Base-by-base conservation (phyloP, 2,329 filamentous ascomycete genomes). In the Fusarium sp. region DNA sequence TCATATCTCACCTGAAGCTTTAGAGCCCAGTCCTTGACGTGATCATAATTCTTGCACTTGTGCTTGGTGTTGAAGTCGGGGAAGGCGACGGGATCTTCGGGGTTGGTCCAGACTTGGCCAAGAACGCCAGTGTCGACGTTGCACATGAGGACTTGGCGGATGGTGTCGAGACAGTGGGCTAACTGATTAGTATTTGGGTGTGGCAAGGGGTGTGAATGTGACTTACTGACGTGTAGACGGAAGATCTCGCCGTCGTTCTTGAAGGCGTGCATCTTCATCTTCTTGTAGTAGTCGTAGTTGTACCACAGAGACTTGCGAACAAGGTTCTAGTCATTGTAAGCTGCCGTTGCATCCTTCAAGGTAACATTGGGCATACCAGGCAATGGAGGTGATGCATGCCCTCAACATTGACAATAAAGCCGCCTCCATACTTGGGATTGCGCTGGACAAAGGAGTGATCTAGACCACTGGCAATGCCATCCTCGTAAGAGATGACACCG, bases 81-180 rank as follows among this genome's bases (percentile, higher is more conserved):
- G 67, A 87, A 89, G 0, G 86, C 81, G 44, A 79, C 77, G 0
- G 83, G 81, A 8, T 80, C 76, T 1, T 80, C 71, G 3, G 77
- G 75, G 23, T 86, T 79, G 33, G 83, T 83, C 87, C 87, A 90
- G 6, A 90, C 82, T 70, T 90, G 87, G 11, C 87, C 87, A 0
- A 90, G 80, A 0, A 90, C 82, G 1, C 83, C 87, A 3, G 86
- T 84, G 68, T 90, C 88, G 18, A 85, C 80, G 27, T 84, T 86
- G 76, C 88, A 90, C 86, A 89, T 89, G 13, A 90, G 80, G 14
- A 88, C 85, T 73, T 90, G 87, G 1, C 87, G 84, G 46, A 90
- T 64, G 4, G 85, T 86, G 67, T 90, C 88, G 31, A 90, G 79
- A 63, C 88, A 90, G 65, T 90, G 87, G 0, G 73, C 73, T 77